Evolutionary conservation across 2,329 filamentous ascomycete genomes (phyloP), one percentile per base, ranked within the genome.

Genomic region (Colletotrichum melonis): DNA sequence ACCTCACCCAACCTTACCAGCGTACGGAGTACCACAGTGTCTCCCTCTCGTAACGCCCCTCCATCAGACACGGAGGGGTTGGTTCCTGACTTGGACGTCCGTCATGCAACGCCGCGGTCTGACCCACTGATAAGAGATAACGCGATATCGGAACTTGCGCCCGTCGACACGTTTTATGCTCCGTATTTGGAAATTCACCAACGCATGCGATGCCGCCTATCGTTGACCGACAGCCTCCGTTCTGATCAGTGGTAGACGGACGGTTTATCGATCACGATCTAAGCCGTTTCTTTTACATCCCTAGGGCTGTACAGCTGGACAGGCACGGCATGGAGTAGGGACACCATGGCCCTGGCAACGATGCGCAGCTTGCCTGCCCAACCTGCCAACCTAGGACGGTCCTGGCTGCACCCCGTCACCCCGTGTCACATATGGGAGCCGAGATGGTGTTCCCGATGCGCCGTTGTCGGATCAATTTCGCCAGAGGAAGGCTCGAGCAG

Each of bases 101-200:
- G 5, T 42, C 30, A 38, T 38, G 62, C 42, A 49, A 49, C 42
- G 42, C 49, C 49, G 32, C 62, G 46, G 42, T 26, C 22, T 14
- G 57, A n/a, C 60, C 60, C 66, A 42, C 59, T 65, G 70, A 73
- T 73, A 73, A 73, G 70, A 73, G 70, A 73, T 70, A 73, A 73
- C 32, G 70, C 66, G 70, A 65, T 56, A 73, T 70, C 70, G 70
- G 66, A 70, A 32, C 30, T 46, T 70, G 66, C 67, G 67, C 54
- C 67, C 66, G 70, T 70, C 46, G 26, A 64, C 52, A 52, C 38
- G 24, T 63, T 57, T 55, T 22, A 32, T 63, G 46, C 35, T 42
- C 57, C 64, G 64, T 63, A 58, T 72, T 63, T 38, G 57, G 46
- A 30, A 71, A 28, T 12, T n/a, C 52, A 14, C 32, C 24, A 35